These are phyloP conservation scores for Arabis alpina DNA, from an alignment of 345 rosid species.

Conservation along the genomic window DNA sequence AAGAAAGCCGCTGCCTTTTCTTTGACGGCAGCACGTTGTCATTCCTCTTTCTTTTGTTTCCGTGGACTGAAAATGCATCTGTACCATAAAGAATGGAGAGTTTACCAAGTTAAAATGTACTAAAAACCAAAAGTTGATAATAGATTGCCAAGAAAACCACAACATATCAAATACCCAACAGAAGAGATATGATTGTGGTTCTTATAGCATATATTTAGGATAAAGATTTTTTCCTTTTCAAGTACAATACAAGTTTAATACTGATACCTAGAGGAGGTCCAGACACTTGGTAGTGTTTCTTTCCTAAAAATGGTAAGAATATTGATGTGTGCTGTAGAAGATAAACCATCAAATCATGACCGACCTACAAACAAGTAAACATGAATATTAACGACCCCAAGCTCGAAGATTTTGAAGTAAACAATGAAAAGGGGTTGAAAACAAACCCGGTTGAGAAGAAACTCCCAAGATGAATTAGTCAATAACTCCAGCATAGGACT, in stretches of 20 bases:
- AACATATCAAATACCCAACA: conserved; percentile 11
- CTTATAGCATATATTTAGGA: neutral
- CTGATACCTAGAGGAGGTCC: conserved; percentile 48
- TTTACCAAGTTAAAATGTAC: conserved; percentile 20
- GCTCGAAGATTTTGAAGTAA: conserved; percentile 21
- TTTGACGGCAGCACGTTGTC: conserved; percentile 29
- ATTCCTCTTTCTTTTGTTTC: conserved; percentile 36
- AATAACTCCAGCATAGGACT: conserved; percentile 61
- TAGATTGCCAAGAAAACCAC: conserved; percentile 7
- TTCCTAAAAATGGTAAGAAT: conserved; percentile 56
- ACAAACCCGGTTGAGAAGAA: conserved; percentile 72
- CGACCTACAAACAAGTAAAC: conserved; percentile 53
- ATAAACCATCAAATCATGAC: conserved; percentile 66
- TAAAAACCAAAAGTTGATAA: conserved; percentile 7
- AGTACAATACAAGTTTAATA: conserved; percentile 5
- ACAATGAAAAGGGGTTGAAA: conserved; percentile 13
- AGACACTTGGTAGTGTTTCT: conserved; percentile 69
- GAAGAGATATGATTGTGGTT: neutral
- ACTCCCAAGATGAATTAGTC: conserved; percentile 63
- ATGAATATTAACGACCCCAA: neutral
- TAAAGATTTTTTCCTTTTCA: no score
- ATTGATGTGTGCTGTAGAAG: conserved; percentile 63
- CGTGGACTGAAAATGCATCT: conserved; percentile 18
- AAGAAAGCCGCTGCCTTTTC: conserved; percentile 36
- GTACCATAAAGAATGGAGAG: conserved; percentile 4